phyloP scores from a whole-genome alignment of 1,284 basidiomycete species.

The Ustilago esculenta region DNA sequence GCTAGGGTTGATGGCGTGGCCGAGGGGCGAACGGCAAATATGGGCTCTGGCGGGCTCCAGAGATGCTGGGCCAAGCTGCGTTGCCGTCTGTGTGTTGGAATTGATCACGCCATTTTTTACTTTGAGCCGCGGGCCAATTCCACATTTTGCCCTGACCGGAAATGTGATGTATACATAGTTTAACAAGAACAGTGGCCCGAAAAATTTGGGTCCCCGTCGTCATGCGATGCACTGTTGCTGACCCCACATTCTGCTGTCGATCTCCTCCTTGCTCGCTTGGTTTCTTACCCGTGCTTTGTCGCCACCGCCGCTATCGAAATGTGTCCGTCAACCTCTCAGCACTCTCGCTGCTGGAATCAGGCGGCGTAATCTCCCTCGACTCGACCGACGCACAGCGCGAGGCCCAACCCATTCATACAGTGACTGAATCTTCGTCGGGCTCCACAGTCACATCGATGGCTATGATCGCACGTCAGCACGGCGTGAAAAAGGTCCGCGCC shows the following conservation, averaged over 20 bases:
- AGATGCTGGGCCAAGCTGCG: constrained; percentile 17
- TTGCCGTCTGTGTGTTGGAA: no score
- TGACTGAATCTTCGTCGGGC: constrained; percentile 46
- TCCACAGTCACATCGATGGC: constrained; percentile 49
- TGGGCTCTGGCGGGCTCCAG: constrained; percentile 30
- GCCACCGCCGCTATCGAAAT: no score
- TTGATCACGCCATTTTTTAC: constrained; percentile 23
- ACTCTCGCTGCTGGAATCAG: constrained; percentile 25
- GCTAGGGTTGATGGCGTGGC: no score
- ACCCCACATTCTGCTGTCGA: neutral
- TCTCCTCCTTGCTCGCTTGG: neutral
- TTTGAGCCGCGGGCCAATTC: constrained; percentile 26
- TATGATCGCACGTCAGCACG: constrained; percentile 47
- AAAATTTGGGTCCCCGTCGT: no score
- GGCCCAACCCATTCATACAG: constrained; percentile 21
- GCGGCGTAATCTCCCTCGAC: constrained; percentile 39
- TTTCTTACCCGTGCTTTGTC: neutral
- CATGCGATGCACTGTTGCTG: no score
- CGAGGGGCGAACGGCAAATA: neutral
- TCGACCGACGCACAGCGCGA: constrained; percentile 13
- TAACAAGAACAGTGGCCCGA: no score
- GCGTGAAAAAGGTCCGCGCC: constrained; percentile 29
- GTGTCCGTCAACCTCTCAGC: no score
- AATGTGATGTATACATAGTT: no score
- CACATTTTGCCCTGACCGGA: no score